Percentiles rank a stretch among this genome's conserved stretches.
phyloP scores from a whole-genome alignment of 2,329 filamentous ascomycete genomes.

The Dactylellina sp. region DNA sequence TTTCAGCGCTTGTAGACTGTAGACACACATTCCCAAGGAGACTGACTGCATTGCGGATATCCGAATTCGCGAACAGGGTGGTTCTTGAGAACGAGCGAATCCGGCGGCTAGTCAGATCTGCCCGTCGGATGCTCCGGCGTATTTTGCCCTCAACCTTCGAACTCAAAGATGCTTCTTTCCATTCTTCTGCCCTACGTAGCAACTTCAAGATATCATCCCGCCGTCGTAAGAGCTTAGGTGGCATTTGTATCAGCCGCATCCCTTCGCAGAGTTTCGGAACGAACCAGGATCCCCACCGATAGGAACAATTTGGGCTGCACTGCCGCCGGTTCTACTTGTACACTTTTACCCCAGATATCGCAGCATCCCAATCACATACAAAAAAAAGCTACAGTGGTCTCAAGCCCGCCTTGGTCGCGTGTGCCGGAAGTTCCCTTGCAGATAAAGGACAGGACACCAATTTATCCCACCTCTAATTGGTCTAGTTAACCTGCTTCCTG shows the following conservation, averaged over 20 bases:
- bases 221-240: slow-evolving; percentile 39
- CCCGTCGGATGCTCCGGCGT: slow-evolving; percentile 6
- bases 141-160: slow-evolving; percentile 12
- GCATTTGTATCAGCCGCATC: slow-evolving; percentile 32
- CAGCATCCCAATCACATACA: not conserved
- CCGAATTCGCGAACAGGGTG: too few relatives aligned
- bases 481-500: too few relatives aligned
- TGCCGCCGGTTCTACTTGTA: too few relatives aligned
- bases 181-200: too few relatives aligned
- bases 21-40: too few relatives aligned
- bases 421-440: slow-evolving; percentile 27
- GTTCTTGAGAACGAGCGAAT: not conserved
- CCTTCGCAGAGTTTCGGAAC: slow-evolving; percentile 9
- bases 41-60: too few relatives aligned
- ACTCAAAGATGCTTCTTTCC: too few relatives aligned
- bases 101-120: slow-evolving; percentile 5
- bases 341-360: slow-evolving; percentile 7
- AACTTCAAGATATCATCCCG: too few relatives aligned
- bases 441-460: not conserved
- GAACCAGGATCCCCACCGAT: slow-evolving; percentile 29
- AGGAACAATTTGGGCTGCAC: slow-evolving; percentile 5
- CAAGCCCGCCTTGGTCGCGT: slow-evolving; percentile 37
- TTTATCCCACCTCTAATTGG: slow-evolving; percentile 16
- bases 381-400: slow-evolving; percentile 55
- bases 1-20: not conserved